These are phyloP conservation scores for Fusarium nelsonii DNA, from an alignment of 2,329 filamentous ascomycete species.

Conservation along the genomic window DNA sequence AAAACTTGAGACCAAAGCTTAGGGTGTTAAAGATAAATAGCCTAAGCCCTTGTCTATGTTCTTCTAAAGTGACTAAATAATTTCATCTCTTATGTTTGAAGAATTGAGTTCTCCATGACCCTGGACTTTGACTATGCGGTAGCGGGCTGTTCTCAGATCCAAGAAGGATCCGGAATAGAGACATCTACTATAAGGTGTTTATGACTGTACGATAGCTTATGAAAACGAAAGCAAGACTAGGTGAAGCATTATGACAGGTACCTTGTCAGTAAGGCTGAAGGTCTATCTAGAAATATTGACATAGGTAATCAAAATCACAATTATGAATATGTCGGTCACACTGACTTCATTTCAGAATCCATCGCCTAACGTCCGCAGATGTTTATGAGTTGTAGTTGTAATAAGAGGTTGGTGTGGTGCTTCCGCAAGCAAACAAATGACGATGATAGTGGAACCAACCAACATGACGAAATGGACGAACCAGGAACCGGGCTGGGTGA, in stretches of 20 bases:
- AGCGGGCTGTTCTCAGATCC: too few species aligned
- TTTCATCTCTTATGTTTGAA: too few species aligned
- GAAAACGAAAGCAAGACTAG: not conserved
- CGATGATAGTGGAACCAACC: not conserved
- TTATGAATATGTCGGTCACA: not conserved
- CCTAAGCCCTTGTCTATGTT: too few species aligned
- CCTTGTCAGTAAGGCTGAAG: not conserved
- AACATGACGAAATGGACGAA: slow-evolving; percentile 1
- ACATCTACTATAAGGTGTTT: not conserved
- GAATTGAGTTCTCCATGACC: too few species aligned
- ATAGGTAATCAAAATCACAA: not conserved
- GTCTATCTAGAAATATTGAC: not conserved
- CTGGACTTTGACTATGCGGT: not conserved
- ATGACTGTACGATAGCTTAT: not conserved
- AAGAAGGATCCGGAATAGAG: not conserved
- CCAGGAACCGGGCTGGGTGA: slow-evolving; percentile 2
- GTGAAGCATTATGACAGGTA: not conserved
- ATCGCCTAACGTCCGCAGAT: not conserved
- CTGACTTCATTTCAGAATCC: not conserved
- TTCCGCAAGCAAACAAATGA: slow-evolving; percentile 17
- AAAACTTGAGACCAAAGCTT: too few species aligned
- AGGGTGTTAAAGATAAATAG: too few species aligned
- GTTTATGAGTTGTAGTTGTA: not conserved
- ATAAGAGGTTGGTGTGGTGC: slow-evolving; percentile 4
- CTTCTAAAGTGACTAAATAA: too few species aligned